phyloP scores from a whole-genome alignment of 371 early-diverging fungal genomes.

The Mucor indicus region DNA sequence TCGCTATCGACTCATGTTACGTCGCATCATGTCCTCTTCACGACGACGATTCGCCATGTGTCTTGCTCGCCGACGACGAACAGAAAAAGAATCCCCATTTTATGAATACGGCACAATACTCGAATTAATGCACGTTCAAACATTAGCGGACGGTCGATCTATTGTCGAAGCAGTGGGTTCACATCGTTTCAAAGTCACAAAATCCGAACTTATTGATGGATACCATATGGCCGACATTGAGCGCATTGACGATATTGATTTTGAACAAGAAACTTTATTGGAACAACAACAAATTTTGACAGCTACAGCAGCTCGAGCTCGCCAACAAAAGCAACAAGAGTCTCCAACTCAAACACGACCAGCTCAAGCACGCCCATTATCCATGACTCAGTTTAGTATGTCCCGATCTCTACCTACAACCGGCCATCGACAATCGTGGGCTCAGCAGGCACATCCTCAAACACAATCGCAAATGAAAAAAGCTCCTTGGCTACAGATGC shows the following conservation, averaged over 20 bases:
- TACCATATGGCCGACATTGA: conserved; percentile 42
- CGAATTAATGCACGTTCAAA: conserved; percentile 35
- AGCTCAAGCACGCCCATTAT: background rate
- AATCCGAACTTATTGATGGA: conserved; percentile 27
- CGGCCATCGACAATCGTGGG: conserved; percentile 26
- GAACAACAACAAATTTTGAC: conserved; percentile 28
- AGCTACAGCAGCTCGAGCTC: conserved; percentile 15
- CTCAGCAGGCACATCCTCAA: conserved; percentile 33
- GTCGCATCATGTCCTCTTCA: conserved; percentile 49
- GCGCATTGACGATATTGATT: conserved; percentile 43
- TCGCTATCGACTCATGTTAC: conserved; percentile 60
- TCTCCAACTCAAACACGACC: background rate
- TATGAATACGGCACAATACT: conserved; percentile 49
- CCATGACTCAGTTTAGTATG: background rate
- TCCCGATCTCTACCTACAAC: background rate
- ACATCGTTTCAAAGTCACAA: conserved; percentile 27
- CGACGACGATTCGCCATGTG: conserved; percentile 62
- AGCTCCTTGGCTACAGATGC: conserved; percentile 33
- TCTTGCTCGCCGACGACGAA: conserved; percentile 15
- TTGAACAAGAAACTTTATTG: conserved; percentile 19
- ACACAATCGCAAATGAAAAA: conserved; percentile 13
- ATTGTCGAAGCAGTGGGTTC: conserved; percentile 39
- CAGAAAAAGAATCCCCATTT: conserved; percentile 20
- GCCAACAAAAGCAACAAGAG: conserved; percentile 13
- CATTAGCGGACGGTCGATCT: conserved; percentile 43